These are phyloP conservation scores for Penicillium ucsense DNA, from an alignment of 495 filamentous ascomycete species.

Conservation along the genomic window DNA sequence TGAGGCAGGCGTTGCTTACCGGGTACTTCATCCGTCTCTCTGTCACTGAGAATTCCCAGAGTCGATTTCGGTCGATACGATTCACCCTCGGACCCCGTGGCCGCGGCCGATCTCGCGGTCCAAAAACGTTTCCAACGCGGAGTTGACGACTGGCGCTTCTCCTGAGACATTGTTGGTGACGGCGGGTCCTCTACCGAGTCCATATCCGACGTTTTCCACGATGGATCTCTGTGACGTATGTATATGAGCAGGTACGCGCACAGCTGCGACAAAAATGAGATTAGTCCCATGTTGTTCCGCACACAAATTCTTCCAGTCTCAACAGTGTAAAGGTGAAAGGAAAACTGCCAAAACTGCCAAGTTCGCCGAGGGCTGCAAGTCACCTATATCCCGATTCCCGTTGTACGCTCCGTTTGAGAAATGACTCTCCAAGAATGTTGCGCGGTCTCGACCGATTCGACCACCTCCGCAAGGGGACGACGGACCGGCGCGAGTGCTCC, in stretches of 20 bases:
- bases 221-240: not conserved
- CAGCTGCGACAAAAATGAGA: not conserved
- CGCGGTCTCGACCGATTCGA: too few relatives aligned
- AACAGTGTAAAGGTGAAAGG: not conserved
- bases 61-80: slow-evolving; percentile 51
- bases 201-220: not conserved
- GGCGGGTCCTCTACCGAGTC: not conserved
- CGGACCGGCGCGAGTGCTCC: too few relatives aligned
- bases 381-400: too few relatives aligned
- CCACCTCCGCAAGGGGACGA: too few relatives aligned
- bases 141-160: not conserved
- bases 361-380: too few relatives aligned
- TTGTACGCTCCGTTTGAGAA: too few relatives aligned
- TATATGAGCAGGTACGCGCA: not conserved
- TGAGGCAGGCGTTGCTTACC: slow-evolving; percentile 42
- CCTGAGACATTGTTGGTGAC: not conserved
- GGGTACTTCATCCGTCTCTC: slow-evolving; percentile 79
- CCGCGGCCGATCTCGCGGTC: slow-evolving; percentile 1
- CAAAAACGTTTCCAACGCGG: slow-evolving; percentile 16
- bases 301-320: not conserved
- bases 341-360: too few relatives aligned
- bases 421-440: too few relatives aligned
- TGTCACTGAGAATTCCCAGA: slow-evolving; percentile 78
- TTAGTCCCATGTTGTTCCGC: not conserved
- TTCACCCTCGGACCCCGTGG: slow-evolving; percentile 1